Conservation (phyloP, 768 basidiomycete genomes). For the Tricholoma bakamatsutake region DNA sequence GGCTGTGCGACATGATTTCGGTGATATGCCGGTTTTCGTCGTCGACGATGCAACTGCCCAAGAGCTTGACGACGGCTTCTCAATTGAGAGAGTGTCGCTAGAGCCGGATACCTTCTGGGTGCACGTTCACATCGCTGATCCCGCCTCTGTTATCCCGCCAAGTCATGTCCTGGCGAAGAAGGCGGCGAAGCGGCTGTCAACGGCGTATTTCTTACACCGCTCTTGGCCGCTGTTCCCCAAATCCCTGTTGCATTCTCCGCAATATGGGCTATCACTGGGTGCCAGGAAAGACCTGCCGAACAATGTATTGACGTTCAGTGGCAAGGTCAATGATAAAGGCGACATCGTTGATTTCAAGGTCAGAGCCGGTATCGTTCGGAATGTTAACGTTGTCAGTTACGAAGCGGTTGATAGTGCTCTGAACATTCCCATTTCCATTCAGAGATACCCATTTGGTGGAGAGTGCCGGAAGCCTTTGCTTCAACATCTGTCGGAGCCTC, state of each 20-base stretch:
- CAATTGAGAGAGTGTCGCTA: conserved; percentile 60
- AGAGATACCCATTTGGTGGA: conserved; percentile 40
- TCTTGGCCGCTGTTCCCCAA: conserved; percentile 72
- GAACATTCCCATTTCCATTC: conserved; percentile 15
- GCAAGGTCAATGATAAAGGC: conserved; percentile 54
- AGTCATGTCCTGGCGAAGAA: conserved; percentile 52
- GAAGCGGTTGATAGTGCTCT: conserved; percentile 54
- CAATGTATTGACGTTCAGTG: conserved; percentile 76
- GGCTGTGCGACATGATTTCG: conserved; percentile 81
- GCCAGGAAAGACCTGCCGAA: conserved; percentile 34
- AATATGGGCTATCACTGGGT: conserved; percentile 36
- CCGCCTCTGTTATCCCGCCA: conserved; percentile 72
- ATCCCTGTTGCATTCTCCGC: conserved; percentile 39
- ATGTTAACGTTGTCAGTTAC: conserved; percentile 62
- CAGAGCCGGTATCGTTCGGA: conserved; percentile 66
- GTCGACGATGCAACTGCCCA: conserved; percentile 76
- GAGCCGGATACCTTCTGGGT: conserved; percentile 69
- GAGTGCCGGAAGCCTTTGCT: conserved; percentile 3
- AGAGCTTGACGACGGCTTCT: conserved; percentile 93
- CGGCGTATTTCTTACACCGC: conserved; percentile 61
- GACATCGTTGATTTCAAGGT: conserved; percentile 67
- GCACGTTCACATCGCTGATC: conserved; percentile 92
- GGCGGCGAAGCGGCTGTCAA: conserved; percentile 46
- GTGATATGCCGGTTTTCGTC: conserved; percentile 72
- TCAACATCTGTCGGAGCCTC: conserved; percentile 14